Conservation (phyloP, 2,329 filamentous ascomycete species). For the Botrytis elliptica region DNA sequence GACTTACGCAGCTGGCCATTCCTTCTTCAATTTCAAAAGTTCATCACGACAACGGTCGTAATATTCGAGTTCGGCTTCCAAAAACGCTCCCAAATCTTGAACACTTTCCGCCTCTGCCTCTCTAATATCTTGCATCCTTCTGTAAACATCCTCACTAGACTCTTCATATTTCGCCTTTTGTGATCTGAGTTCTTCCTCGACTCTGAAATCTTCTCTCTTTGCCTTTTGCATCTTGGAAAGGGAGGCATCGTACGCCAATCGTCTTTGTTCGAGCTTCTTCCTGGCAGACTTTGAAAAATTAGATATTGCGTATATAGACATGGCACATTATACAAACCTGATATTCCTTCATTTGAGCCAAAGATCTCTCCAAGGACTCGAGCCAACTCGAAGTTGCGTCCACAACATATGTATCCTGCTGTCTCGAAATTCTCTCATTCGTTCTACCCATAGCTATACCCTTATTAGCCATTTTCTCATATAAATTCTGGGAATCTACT, state of each 20-base stretch:
- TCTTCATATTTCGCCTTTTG: conserved; percentile 97
- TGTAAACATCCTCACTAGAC: conserved; percentile 83
- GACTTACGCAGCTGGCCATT: conserved; percentile 64
- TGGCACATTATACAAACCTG: conserved; percentile 58
- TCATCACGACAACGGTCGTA: conserved; percentile 89
- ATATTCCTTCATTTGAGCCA: conserved; percentile 97
- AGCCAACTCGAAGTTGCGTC: conserved; percentile 82
- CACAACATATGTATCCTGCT: conserved; percentile 79
- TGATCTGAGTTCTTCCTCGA: conserved; percentile 86
- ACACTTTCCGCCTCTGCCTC: conserved; percentile 84
- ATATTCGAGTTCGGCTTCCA: conserved; percentile 87
- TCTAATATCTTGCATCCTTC: conserved; percentile 95
- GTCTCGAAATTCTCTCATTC: conserved; percentile 81
- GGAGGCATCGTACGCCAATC: conserved; percentile 87
- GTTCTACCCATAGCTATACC: conserved; percentile 71
- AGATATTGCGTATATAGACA: conserved; percentile 26
- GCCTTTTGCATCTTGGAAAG: conserved; percentile 88
- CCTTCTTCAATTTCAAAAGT: conserved; percentile 65
- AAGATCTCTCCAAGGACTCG: conserved; percentile 83
- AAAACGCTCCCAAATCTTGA: conserved; percentile 72
- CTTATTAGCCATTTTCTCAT: conserved; percentile 26
- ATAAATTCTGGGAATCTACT: not conserved
- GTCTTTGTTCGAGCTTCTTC: conserved; percentile 89
- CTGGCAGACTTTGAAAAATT: conserved; percentile 60
- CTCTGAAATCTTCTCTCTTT: conserved; percentile 88